A percentile compares a stretch with the other conserved stretches of the same genome.
Conservation (phyloP, 2,329 filamentous ascomycete genomes). For the Verruconis gallopava region DNA sequence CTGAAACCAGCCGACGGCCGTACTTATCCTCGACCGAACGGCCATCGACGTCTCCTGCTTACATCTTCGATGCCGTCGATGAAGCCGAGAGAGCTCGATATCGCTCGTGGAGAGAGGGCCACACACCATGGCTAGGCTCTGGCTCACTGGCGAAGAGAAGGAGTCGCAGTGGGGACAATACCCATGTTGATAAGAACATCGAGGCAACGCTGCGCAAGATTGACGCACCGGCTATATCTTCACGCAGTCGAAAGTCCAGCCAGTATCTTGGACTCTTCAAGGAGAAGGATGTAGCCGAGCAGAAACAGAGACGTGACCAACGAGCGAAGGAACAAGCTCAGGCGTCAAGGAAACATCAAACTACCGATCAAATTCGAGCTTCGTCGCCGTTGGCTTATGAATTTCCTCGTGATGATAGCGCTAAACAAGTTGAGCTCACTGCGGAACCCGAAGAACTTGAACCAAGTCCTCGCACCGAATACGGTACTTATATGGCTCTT, state of each 20-base stretch:
- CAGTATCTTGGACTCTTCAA: conserved; percentile 54
- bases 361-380: no score
- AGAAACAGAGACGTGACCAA: conserved; percentile 33
- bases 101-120: conserved; percentile 36
- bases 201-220: conserved; percentile 48
- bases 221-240: conserved; percentile 38
- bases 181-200: conserved; percentile 47
- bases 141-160: conserved; percentile 23
- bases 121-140: conserved; percentile 30
- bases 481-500: neutral
- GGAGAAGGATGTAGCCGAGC: conserved; percentile 43
- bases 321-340: conserved; percentile 1
- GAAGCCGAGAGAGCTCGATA: conserved; percentile 33
- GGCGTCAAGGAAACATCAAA: conserved; percentile 13
- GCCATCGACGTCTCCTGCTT: conserved; percentile 11
- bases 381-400: no score
- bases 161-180: conserved; percentile 30
- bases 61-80: conserved; percentile 13
- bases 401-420: neutral
- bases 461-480: neutral
- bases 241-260: conserved; percentile 51
- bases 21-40: conserved; percentile 19
- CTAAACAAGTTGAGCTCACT: neutral
- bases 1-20: conserved; percentile 23
- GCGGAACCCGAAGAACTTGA: neutral